Conservation (phyloP, 768 basidiomycete genomes). For the Pisolithus orientalis region DNA sequence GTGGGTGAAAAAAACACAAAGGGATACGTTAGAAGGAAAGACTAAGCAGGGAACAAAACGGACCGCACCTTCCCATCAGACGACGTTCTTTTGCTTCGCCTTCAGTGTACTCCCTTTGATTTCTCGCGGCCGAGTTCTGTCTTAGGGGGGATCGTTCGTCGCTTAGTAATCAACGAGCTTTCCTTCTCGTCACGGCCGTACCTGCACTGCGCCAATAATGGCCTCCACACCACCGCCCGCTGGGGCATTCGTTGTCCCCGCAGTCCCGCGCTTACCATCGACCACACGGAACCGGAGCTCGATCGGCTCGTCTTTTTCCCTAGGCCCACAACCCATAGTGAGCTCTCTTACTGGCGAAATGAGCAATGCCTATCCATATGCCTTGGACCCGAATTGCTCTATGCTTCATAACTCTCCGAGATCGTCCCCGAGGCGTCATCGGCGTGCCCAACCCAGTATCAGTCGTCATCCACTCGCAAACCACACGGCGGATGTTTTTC, state of each 20-base stretch:
- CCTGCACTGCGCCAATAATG: conserved; percentile 10
- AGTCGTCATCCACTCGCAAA: conserved; percentile 69
- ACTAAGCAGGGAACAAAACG: too few relatives aligned
- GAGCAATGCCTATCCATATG: conserved; percentile 49
- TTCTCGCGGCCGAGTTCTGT: too few relatives aligned
- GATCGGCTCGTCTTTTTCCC: conserved; percentile 77
- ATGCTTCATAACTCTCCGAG: conserved; percentile 69
- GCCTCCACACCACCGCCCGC: conserved; percentile 46
- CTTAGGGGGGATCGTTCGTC: too few relatives aligned
- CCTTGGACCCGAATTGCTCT: conserved; percentile 77
- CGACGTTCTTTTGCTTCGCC: too few relatives aligned
- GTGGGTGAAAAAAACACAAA: too few relatives aligned
- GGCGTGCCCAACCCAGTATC: conserved; percentile 48
- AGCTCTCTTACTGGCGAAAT: conserved; percentile 65
- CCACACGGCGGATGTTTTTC: conserved; percentile 69
- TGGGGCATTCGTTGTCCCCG: conserved; percentile 36
- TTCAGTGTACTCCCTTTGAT: too few relatives aligned
- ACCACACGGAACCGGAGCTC: conserved; percentile 60
- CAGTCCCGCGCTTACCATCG: conserved; percentile 47
- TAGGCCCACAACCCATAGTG: conserved; percentile 71
- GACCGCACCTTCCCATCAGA: too few relatives aligned
- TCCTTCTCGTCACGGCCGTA: too few relatives aligned
- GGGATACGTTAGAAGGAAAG: too few relatives aligned
- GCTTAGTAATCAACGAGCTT: too few relatives aligned
- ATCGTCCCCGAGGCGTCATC: conserved; percentile 56